Conservation (phyloP, 1,284 basidiomycete species). For the Malassezia nana region DNA sequence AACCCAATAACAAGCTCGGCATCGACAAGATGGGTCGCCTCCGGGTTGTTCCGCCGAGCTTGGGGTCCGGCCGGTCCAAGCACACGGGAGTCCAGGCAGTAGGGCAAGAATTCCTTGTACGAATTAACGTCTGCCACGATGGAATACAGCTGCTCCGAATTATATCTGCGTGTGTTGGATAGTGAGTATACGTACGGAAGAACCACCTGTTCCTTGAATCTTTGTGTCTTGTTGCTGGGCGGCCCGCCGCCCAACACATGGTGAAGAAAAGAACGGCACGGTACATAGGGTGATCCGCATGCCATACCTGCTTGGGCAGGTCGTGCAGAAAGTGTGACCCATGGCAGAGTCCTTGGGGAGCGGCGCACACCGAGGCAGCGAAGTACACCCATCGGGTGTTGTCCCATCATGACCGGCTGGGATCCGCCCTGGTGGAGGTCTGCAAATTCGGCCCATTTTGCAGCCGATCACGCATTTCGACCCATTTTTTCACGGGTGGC, state of each 20-base stretch:
- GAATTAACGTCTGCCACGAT: conserved; percentile 78
- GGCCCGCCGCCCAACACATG: conserved; percentile 4
- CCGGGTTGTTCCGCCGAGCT: background rate
- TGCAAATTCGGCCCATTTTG: background rate
- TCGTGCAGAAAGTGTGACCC: background rate
- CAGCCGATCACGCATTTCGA: too few relatives aligned
- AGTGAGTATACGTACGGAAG: conserved; percentile 3
- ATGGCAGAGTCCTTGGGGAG: background rate
- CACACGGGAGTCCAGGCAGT: conserved; percentile 69
- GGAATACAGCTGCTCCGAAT: conserved; percentile 62
- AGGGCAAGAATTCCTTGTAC: conserved; percentile 79
- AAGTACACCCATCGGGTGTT: background rate
- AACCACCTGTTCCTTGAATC: conserved; percentile 5
- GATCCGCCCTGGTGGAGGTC: background rate
- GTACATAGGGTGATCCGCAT: background rate
- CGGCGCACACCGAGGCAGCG: background rate
- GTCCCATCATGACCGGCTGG: background rate
- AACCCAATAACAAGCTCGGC: conserved; percentile 84
- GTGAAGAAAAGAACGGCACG: background rate
- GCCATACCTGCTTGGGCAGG: background rate
- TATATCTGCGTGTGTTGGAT: background rate
- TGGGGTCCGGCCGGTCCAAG: conserved; percentile 45
- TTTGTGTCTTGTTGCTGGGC: background rate
- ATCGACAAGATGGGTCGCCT: conserved; percentile 41
- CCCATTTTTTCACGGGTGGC: background rate